Evolutionary conservation across 75 land plant genomes (phyloP), one percentile per base, ranked within the genome.

Genomic region (Isoetes taiwanensis): DNA sequence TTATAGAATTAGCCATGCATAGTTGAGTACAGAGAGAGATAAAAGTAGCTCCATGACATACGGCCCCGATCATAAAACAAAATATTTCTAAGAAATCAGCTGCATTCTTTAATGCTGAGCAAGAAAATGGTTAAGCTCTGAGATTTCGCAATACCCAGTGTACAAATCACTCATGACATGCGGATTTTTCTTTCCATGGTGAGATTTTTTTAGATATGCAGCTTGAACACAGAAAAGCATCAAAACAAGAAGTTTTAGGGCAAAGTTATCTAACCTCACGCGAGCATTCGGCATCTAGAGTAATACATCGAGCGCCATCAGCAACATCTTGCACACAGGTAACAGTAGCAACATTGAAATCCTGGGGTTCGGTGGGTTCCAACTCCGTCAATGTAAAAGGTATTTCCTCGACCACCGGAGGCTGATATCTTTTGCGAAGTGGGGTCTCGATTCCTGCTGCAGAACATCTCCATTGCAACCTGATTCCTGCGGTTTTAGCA

Each of bases 271-370:
- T 9, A 58, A 73, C 76, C 62, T 73, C 76, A 38, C 76, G 43
- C 16, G 76, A 73, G 19, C 54, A 42, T 25, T 74, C 74, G 14
- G 63, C 67, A 24, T 70, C 74, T 3, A 74, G 6, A 33, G 63
- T 34, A 48, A 74, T 52, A 43, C 75, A 63, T 4, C 76, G 67
- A 8, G 64, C 57, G 14, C 76, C 76, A 25, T 57, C 27, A 29
- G 67, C 67, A 3, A 69, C 41, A 1, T 73, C 76, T 41, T 38
- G 56, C 14, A 64, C 56, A 12, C 19, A 20, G 0, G 59, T 12
- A 3, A 74, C 76, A 34, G 61, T 33, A 27, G 58, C 68, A 10
- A 53, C 25, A 34, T 70, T 42, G 64, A 38, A 66, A 14, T 66
- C 69, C 30, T 53, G 55, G 16, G 21, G 16, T 6, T 41, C 65